These are phyloP conservation scores for Paraphaeosphaeria minitans DNA, from an alignment of 2,329 filamentous ascomycete species.

Conservation along the genomic window DNA sequence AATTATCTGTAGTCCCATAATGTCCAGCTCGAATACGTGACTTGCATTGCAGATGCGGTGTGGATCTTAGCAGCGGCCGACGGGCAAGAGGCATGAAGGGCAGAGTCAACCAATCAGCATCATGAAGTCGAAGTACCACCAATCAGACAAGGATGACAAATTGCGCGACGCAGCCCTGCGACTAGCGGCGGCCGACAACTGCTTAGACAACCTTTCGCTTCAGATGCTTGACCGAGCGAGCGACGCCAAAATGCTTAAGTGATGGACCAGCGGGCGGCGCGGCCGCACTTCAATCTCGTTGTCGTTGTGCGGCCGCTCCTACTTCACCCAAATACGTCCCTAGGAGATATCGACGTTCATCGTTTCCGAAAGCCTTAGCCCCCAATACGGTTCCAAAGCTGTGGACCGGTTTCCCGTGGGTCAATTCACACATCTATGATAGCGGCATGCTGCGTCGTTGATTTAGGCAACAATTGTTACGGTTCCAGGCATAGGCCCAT, in stretches of 20 bases:
- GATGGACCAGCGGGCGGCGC: neutral
- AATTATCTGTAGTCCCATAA: neutral
- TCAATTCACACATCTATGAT: neutral
- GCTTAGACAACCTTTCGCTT: no score
- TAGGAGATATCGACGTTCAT: neutral
- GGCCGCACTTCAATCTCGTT: neutral
- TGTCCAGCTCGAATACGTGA: neutral
- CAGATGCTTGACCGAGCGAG: neutral
- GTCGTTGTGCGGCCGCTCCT: neutral
- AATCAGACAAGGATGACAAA: neutral
- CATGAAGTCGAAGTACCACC: neutral
- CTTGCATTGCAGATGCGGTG: neutral
- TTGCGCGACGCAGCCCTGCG: neutral
- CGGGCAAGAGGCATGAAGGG: neutral
- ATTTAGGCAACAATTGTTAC: neutral
- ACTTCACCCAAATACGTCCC: neutral
- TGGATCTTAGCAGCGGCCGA: constrained; percentile 2
- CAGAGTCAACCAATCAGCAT: neutral
- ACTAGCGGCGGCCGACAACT: constrained; percentile 8
- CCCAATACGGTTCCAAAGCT: neutral
- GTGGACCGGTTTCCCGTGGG: neutral
- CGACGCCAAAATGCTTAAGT: neutral
- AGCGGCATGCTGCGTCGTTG: no score
- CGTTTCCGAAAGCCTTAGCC: neutral
- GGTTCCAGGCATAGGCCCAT: neutral